Evolutionary conservation across 2,329 filamentous ascomycete genomes (phyloP).

Genomic region (Teratosphaeriaceae sp.): DNA sequence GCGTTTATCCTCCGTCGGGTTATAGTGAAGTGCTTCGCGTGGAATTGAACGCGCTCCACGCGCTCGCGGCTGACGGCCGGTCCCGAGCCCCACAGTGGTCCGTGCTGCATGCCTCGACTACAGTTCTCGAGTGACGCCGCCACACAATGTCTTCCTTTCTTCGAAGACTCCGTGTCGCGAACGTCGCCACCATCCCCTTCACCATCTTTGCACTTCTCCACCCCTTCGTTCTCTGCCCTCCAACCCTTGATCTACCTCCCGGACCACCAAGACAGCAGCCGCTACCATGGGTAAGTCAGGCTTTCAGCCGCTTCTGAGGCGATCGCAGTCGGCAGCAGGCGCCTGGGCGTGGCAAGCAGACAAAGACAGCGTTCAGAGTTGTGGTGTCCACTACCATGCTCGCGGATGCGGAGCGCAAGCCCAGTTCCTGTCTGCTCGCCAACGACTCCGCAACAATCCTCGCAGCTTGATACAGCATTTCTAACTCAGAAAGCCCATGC

Average conservation of each 20-base stretch:
- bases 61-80: no score
- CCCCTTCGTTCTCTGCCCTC: background rate
- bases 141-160: conserved; percentile 18
- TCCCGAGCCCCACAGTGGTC: background rate
- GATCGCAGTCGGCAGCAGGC: no score
- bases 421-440: no score
- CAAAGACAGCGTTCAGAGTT: background rate
- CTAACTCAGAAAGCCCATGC: conserved; percentile 4
- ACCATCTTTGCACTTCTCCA: conserved; percentile 6
- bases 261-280: no score
- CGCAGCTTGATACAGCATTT: no score
- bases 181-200: conserved; percentile 19
- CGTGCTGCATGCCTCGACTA: background rate
- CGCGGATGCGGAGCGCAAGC: background rate
- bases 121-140: conserved; percentile 2
- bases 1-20: no score
- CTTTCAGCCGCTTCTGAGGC: background rate
- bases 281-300: conserved; percentile 27
- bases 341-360: no score
- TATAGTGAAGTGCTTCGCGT: no score
- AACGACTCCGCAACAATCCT: no score
- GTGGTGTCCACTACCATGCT: background rate
- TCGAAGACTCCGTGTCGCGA: conserved; percentile 34
- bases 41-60: background rate
- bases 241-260: conserved; percentile 2